Conservation (phyloP, 805 yeast genomes). For the Kregervanrija fluxuum region DNA sequence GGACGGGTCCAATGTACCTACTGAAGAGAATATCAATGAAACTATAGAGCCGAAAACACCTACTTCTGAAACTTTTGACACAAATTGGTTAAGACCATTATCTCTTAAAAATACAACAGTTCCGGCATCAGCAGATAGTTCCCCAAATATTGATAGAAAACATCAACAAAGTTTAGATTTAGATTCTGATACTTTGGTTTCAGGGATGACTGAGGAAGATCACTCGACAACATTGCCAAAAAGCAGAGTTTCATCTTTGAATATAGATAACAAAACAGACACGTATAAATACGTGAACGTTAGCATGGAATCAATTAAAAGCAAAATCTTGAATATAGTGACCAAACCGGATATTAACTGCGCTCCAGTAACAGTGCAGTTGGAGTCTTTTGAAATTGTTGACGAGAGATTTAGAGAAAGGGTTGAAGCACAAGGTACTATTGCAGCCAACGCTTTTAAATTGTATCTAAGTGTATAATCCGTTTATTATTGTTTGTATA, state of each 20-base stretch:
- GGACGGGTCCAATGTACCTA: background rate
- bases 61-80: background rate
- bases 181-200: no score
- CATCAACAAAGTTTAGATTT: no score
- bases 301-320: conserved; percentile 8
- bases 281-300: conserved; percentile 12
- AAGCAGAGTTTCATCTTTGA: conserved; percentile 5
- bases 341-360: conserved; percentile 8
- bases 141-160: no score
- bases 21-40: background rate
- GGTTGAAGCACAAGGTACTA: conserved; percentile 8
- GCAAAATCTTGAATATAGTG: conserved; percentile 6
- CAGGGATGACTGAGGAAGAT: no score
- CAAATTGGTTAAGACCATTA: conserved; percentile 14
- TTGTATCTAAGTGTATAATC: conserved; percentile 1
- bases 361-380: conserved; percentile 9
- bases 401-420: conserved; percentile 3
- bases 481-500: no score
- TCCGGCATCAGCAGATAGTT: no score
- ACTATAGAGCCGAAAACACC: background rate
- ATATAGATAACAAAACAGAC: conserved; percentile 5
- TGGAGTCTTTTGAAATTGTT: background rate
- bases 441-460: conserved; percentile 10
- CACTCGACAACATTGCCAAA: background rate
- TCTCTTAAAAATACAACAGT: conserved; percentile 6